Conservation (phyloP, 306 rosid species). For the Lotus japonicus region DNA sequence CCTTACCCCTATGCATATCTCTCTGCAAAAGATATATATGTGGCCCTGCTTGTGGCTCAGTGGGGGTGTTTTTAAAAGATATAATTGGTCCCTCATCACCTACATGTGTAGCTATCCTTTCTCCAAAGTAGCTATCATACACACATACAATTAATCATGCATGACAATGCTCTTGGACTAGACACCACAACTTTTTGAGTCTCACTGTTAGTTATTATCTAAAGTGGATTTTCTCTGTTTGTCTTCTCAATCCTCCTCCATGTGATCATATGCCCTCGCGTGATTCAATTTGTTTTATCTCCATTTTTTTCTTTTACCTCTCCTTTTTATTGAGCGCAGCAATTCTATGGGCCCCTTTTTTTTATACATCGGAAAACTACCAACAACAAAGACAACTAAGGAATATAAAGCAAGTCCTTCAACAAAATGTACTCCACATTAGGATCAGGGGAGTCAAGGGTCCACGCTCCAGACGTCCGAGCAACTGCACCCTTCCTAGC, state of each 20-base stretch:
- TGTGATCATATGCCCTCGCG: constrained; percentile 22
- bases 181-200: constrained; percentile 52
- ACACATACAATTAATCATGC: constrained; percentile 31
- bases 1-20: constrained; percentile 51
- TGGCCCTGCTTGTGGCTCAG: constrained; percentile 61
- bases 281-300: neutral
- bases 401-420: too few species aligned
- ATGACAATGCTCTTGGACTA: constrained; percentile 35
- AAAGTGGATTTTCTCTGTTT: constrained; percentile 32
- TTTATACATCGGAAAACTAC: too few species aligned
- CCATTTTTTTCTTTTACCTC: neutral
- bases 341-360: too few species aligned
- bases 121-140: constrained; percentile 42
- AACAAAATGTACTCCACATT: too few species aligned
- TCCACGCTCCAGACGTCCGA: too few species aligned
- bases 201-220: constrained; percentile 31
- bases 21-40: constrained; percentile 42
- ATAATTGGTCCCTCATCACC: constrained; percentile 60
- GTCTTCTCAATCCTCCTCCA: constrained; percentile 29
- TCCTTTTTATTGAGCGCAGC: too few species aligned
- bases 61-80: constrained; percentile 25
- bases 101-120: constrained; percentile 18
- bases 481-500: too few species aligned
- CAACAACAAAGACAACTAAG: too few species aligned
- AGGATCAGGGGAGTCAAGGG: too few species aligned